Evolutionary conservation across 2,329 filamentous ascomycete species (phyloP), one percentile per base, ranked within the genome.

Genomic region (Penicillium brasilianum): DNA sequence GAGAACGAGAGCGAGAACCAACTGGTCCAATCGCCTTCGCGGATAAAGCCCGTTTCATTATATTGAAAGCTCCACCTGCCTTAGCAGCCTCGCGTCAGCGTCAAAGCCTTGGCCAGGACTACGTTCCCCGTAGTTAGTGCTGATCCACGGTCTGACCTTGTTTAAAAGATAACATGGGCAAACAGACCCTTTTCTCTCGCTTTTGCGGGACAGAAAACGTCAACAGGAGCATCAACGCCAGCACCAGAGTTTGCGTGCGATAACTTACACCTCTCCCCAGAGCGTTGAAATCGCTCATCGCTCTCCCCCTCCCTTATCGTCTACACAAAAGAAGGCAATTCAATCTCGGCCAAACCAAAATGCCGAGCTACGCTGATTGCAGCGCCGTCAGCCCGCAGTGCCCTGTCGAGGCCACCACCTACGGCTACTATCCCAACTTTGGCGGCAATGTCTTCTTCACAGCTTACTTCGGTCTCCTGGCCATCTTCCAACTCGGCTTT

Each of bases 401-500:
- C 60, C 76, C 81, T 0, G 76, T 85, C 18, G 71, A 80, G 56
- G 76, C 74, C 1, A 83, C 82, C 1, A 78, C 81, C 16, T 84
- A 86, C 65, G 80, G 82, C 28, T 88, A 87, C 71, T 77, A 81
- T 36, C 85, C 85, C 0, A 79, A 74, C 39, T 72, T 85, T 0
- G 77, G 75, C 4, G 83, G 80, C 16, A 86, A 86, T 67, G 74
- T 80, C 50, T 81, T 85, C 73, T 86, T 85, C 69, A 66, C 80
- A 0, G 78, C 78, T 30, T 79, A 85, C 67, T 86, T 85, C 69
- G 82, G 72, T 30, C 20, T 84, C 3, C 76, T 81, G 52, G 77
- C 83, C 2, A 14, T 85, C 5, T 69, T 78, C 20, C 84, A 87
- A 52, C 52, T 85, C 25, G 74, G 72, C 1, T 72, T 85, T 7